A percentile compares a stretch with the other conserved stretches of the same genome.
These are phyloP conservation scores for Plasmodium relictum DNA, from an alignment of 169 alveolate species.

Conservation along the genomic window DNA sequence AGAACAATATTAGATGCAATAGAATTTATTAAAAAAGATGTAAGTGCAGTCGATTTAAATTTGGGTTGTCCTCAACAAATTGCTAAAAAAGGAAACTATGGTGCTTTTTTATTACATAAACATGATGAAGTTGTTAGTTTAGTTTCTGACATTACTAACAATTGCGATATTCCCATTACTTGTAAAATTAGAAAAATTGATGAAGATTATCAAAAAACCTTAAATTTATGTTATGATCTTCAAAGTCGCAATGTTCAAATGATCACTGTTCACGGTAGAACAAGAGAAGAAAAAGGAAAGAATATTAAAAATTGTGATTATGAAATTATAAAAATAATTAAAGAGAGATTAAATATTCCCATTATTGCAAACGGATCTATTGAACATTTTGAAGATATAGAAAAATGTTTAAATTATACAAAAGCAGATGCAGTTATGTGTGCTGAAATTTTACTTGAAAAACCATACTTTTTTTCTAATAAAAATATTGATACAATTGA, in stretches of 20 bases:
- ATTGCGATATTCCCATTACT: conserved; percentile 89
- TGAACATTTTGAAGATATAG: conserved; percentile 89
- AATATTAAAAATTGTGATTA: conserved; percentile 81
- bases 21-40: conserved; percentile 89
- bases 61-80: conserved; percentile 96
- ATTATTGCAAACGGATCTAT: conserved; percentile 96
- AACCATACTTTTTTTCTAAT: conserved; percentile 88
- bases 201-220: conserved; percentile 88
- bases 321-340: conserved; percentile 90
- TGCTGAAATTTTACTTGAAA: conserved; percentile 93
- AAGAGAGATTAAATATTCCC: conserved; percentile 91
- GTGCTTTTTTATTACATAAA: conserved; percentile 93
- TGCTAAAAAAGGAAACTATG: conserved; percentile 94
- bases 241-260: conserved; percentile 86
- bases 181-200: conserved; percentile 93
- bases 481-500: conserved; percentile 45
- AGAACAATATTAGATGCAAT: conserved; percentile 88
- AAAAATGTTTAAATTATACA: conserved; percentile 91
- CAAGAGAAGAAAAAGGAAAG: conserved; percentile 80
- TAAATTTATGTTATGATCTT: conserved; percentile 90
- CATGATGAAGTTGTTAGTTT: conserved; percentile 88
- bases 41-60: conserved; percentile 94
- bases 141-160: conserved; percentile 86
- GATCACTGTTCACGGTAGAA: conserved; percentile 89
- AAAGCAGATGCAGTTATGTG: conserved; percentile 95